Evolutionary conservation across 768 basidiomycete genomes (phyloP), one percentile per base, ranked within the genome.

Genomic region (Tylopilus subfusipes): DNA sequence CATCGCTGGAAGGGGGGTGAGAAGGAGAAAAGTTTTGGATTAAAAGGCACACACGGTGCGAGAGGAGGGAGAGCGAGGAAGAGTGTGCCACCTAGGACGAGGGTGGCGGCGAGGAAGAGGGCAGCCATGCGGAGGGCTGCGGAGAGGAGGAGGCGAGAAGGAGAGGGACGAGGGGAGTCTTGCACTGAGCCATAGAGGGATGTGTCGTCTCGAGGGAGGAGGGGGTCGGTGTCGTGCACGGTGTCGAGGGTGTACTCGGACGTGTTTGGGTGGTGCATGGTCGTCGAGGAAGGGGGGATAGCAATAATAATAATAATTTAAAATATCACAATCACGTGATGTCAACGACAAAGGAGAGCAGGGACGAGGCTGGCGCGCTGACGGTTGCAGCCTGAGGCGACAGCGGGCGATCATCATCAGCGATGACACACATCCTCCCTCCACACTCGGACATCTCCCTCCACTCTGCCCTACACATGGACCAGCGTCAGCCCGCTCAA

Each of bases 101-200:
- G 48, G 2, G 86, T 82, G 62, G 89, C 86, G 29, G 86, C 50
- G 48, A 84, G 44, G 67, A 97, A 95, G 50, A 98, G 77, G 29
- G 78, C 73, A 16, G 84, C 84, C 80, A 95, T 90, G 76, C 93
- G 93, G 58, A 94, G 70, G 0, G 87, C 85, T 0, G 94, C 92
- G 64, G 83, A 81, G 72, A 94, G 74, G 60, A 97, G 79, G 39
- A 93, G 77, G 39, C 76, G 79, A 27, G 81, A 71, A 0, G 82
- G 71, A 30, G 81, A 82, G 9, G 63, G 67, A 21, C 55, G 59
- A 9, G n/a, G 53, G 0, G 24, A 71, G 69, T n/a, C 65, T 55
- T 52, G 76, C 64, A 79, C 74, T 14, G 83, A 63, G 50, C 85
- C 85, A 73, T 88, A 87, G 40, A 38, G 42, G 4, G 52, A 25